These are phyloP conservation scores for Aspergillus pseudotamarii DNA, from an alignment of 2,329 filamentous ascomycete genomes.

Conservation along the genomic window DNA sequence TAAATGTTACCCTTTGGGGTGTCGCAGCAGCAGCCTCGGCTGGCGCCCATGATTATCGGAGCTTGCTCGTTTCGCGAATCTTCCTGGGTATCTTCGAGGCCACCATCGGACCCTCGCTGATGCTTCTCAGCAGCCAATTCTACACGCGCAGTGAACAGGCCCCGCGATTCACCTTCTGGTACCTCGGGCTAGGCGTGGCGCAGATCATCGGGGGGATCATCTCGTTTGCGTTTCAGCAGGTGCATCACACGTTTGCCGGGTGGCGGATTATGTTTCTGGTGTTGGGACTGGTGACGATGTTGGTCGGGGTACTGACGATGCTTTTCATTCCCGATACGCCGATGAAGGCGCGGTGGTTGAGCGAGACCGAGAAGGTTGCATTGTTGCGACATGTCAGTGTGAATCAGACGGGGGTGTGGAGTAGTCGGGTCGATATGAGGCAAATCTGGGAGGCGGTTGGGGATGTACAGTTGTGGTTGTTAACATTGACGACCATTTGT, in stretches of 20 bases:
- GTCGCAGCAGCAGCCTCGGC: slow-evolving; percentile 46
- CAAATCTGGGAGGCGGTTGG: slow-evolving; percentile 52
- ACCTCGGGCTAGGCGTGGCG: slow-evolving; percentile 58
- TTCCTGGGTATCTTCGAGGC: slow-evolving; percentile 65
- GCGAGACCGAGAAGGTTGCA: slow-evolving; percentile 41
- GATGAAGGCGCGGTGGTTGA: slow-evolving; percentile 39
- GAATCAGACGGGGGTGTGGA: slow-evolving; percentile 57
- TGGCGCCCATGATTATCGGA: slow-evolving; percentile 56
- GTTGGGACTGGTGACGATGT: slow-evolving; percentile 47
- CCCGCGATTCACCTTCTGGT: slow-evolving; percentile 63
- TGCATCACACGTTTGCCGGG: slow-evolving; percentile 40
- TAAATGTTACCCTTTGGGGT: slow-evolving; percentile 60
- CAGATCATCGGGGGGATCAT: slow-evolving; percentile 58
- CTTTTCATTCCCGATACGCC: slow-evolving; percentile 47
- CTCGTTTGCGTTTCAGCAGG: slow-evolving; percentile 58
- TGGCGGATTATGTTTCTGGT: slow-evolving; percentile 56
- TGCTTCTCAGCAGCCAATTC: slow-evolving; percentile 64
- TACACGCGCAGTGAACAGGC: slow-evolving; percentile 61
- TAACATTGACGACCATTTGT: slow-evolving; percentile 32
- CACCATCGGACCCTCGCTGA: slow-evolving; percentile 61
- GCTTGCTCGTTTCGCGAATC: slow-evolving; percentile 58
- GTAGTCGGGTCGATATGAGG: slow-evolving; percentile 50
- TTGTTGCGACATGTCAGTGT: slow-evolving; percentile 47
- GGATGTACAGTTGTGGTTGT: slow-evolving; percentile 51
- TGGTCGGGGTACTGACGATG: slow-evolving; percentile 41